Evolutionary conservation across 1,139 yeast species (phyloP), one percentile per base, ranked within the genome.

Genomic region (Pichia sp.): DNA sequence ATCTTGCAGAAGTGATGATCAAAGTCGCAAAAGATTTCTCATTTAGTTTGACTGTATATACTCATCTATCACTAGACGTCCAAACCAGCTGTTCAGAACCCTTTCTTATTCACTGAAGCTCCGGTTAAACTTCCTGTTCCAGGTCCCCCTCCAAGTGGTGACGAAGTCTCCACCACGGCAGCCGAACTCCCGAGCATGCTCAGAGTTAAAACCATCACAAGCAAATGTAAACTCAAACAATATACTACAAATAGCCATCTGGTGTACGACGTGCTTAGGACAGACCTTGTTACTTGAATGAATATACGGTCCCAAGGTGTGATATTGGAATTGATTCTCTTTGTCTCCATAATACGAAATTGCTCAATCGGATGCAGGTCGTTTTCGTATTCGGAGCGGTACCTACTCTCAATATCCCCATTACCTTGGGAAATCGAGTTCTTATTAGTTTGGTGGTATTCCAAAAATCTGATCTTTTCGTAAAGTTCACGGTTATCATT

Each of bases 281-380:
- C 79, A 0, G 89, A 80, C 61, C 90, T 76, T 1, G 96, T 87
- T 59, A 88, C 76, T 47, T 85, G 81, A 56, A 87, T 80, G 59
- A 88, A 87, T n/a, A 88, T 72, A 55, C 95, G 75, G 63, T 93
- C 97, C 54, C 87, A 66, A 2, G 95, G 89, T 1, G 93, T 84
- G 67, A 90, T 76, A 56, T 81, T 78, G 8, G 90, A 83, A 54
- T 80, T 78, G 52, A 89, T 86, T 58, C 96, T 75, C 63, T 86
- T 92, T 49, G 86, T 82, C 68, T 90, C 97, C 59, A 82, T 74
- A 49, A 85, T 79, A 64, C 95, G 80, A 71, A 92, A 89, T 64
- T 84, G 89, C 62, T 88, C 95, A 61, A 88, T 82, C 30, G 96
- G 96, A 64, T 90, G 92, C 52, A 89, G 73, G 54, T 84, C 87